phyloP scores from a whole-genome alignment of 2,329 filamentous ascomycete species.

The Nectriaceae sp. region DNA sequence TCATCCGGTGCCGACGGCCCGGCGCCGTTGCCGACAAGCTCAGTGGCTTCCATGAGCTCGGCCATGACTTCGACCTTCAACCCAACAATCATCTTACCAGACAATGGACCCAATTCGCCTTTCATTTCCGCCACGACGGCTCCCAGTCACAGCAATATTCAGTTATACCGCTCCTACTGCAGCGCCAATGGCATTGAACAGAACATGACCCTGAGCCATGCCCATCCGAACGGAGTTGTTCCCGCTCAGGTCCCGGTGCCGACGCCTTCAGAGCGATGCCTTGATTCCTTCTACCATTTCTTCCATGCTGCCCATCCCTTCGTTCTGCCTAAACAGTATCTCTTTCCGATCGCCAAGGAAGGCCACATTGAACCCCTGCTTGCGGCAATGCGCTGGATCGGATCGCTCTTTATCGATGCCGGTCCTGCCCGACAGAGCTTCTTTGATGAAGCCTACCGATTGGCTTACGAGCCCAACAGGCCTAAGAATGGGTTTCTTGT shows the following conservation, averaged over 20 bases:
- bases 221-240: slow-evolving; percentile 8
- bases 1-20: slow-evolving; percentile 33
- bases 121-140: slow-evolving; percentile 16
- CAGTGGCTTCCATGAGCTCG: slow-evolving; percentile 6
- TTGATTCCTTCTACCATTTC: slow-evolving; percentile 60
- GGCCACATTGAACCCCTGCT: slow-evolving; percentile 50
- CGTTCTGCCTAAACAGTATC: slow-evolving; percentile 53
- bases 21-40: slow-evolving; percentile 42
- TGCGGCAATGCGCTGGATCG: slow-evolving; percentile 57
- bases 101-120: slow-evolving; percentile 18
- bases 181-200: slow-evolving; percentile 28
- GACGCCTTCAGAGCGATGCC: slow-evolving; percentile 52
- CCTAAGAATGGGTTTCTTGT: slow-evolving; percentile 64
- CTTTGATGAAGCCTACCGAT: slow-evolving; percentile 59
- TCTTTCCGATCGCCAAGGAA: slow-evolving; percentile 52
- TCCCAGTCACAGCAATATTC: slow-evolving; percentile 9
- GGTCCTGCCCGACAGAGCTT: slow-evolving; percentile 49
- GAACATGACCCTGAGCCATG: slow-evolving; percentile 16
- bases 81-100: slow-evolving; percentile 13
- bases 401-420: slow-evolving; percentile 56
- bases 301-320: slow-evolving; percentile 62
- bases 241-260: slow-evolving; percentile 23
- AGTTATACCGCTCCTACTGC: slow-evolving; percentile 20
- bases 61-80: slow-evolving; percentile 14
- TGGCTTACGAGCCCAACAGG: slow-evolving; percentile 48